Conservation (phyloP, 805 yeast genomes). For the Candida ovalis region DNA sequence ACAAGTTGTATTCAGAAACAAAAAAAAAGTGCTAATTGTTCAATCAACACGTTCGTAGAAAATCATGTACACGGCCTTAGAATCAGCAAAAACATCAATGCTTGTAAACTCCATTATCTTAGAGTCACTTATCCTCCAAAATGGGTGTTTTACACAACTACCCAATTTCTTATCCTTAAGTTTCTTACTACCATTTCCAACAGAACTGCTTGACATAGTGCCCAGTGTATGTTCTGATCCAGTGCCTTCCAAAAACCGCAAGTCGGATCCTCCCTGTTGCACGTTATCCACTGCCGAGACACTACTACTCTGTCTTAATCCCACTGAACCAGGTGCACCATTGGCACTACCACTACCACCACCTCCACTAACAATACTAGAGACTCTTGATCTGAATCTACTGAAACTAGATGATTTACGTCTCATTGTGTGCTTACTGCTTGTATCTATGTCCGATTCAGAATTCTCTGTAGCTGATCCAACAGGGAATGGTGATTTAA, state of each 20-base stretch:
- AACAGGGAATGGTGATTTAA: background rate
- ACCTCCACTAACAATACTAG: slow-evolving; percentile 14
- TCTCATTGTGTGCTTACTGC: background rate
- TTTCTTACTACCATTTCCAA: background rate
- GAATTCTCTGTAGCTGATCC: background rate
- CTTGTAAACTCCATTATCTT: slow-evolving; percentile 57
- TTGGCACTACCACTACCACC: background rate
- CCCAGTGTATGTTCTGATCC: too few relatives aligned
- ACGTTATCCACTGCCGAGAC: too few relatives aligned
- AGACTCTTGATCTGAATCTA: slow-evolving; percentile 19
- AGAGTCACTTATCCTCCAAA: slow-evolving; percentile 85
- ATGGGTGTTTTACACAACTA: slow-evolving; percentile 55
- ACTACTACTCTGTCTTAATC: too few relatives aligned
- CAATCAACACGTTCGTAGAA: slow-evolving; percentile 63
- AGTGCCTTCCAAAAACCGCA: too few relatives aligned
- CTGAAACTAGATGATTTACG: slow-evolving; percentile 14
- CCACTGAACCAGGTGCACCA: too few relatives aligned
- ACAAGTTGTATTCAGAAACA: too few relatives aligned
- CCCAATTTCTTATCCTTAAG: slow-evolving; percentile 44
- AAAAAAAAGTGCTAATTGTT: background rate
- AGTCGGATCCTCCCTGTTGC: too few relatives aligned
- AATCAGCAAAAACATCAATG: slow-evolving; percentile 60
- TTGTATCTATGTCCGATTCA: background rate
- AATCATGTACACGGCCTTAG: slow-evolving; percentile 78
- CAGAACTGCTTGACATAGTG: background rate